Percentiles rank a stretch among this genome's conserved stretches.
Conservation (phyloP, 768 basidiomycete genomes). For the Mrakia gelida region DNA sequence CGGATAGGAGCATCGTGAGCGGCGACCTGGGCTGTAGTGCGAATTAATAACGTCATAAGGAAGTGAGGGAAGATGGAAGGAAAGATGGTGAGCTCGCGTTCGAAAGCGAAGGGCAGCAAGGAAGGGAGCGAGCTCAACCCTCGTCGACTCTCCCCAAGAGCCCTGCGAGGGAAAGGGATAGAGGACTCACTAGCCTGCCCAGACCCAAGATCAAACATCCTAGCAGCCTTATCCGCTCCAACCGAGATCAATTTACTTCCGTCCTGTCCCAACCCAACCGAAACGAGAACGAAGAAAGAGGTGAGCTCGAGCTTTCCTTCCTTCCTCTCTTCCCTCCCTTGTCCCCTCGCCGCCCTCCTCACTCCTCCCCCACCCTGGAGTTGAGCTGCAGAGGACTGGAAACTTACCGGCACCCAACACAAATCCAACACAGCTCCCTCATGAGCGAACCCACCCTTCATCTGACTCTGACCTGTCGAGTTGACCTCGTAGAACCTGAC, state of each 20-base stretch:
- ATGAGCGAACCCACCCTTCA: slow-evolving; percentile 85
- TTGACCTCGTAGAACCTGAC: slow-evolving; percentile 86
- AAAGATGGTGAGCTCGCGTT: background rate
- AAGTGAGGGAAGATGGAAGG: too few species aligned
- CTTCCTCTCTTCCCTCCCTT: background rate
- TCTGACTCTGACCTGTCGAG: slow-evolving; percentile 65
- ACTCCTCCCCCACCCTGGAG: background rate
- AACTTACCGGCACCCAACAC: slow-evolving; percentile 84
- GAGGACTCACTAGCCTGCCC: slow-evolving; percentile 55
- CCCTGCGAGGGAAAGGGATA: too few species aligned
- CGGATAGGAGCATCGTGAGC: slow-evolving; percentile 87
- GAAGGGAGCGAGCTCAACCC: background rate
- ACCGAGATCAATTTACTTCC: slow-evolving; percentile 87
- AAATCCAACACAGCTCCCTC: slow-evolving; percentile 83
- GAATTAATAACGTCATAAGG: too few species aligned
- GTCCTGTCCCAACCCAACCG: slow-evolving; percentile 55
- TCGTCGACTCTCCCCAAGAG: background rate
- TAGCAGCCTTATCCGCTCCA: slow-evolving; percentile 91
- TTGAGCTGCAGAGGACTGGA: too few species aligned
- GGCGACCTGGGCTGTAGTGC: slow-evolving; percentile 60
- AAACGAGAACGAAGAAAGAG: background rate
- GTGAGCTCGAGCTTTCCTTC: slow-evolving; percentile 9
- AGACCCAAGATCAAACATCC: slow-evolving; percentile 83
- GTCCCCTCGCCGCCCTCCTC: background rate
- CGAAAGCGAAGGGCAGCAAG: background rate